Base-by-base conservation (phyloP, 2,329 filamentous ascomycete species). In the Phialophora tarda region DNA sequence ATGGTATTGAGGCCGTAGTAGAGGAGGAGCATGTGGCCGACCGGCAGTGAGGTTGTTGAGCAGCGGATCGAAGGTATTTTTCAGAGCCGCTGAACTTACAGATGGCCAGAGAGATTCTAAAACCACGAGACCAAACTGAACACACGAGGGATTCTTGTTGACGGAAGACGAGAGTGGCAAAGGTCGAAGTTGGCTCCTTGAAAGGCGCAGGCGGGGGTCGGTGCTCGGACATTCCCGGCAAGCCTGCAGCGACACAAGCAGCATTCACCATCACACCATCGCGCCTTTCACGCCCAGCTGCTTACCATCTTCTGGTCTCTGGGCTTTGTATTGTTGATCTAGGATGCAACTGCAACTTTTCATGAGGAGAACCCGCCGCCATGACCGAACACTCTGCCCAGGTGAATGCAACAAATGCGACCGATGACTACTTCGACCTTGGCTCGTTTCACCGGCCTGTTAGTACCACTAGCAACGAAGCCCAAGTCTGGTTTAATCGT, bases 401-500 rank as follows among this genome's bases (percentile, higher is more conserved):
- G 12, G 17, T n/a, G 44, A 55, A 38, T 17, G 32, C 17, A 12
- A 32, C 23, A 28, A 38, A 4, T 10, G 8, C 30, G 4, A 44
- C 66, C n/a, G 69, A 67, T 41, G 67, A 62, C 28, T 78, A 79
- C 65, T 78, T 75, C 48, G 55, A 78, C 60, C 72, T 79, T 3
- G 77, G 77, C 5, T 66, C 62, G 2, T 77, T 73, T 51, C 78
- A 79, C 67, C 82, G 77, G 21, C 59, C 71, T 10, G 64, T 79
- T 28, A 76, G 63, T 56, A 78, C 75, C 11, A 62, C 34, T 14
- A 75, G 63, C 60, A 26, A 65, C 10, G 72, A 75, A 57, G 76
- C 77, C 8, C 77, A 80, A 63, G 61, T 48, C 2, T 80, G 78
- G 78, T 79, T 79, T 63, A 68, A 78, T 38, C 75, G 78, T 1